Evolutionary conservation across 768 basidiomycete species (phyloP).

Genomic region (Suillus fuscotomentosus): DNA sequence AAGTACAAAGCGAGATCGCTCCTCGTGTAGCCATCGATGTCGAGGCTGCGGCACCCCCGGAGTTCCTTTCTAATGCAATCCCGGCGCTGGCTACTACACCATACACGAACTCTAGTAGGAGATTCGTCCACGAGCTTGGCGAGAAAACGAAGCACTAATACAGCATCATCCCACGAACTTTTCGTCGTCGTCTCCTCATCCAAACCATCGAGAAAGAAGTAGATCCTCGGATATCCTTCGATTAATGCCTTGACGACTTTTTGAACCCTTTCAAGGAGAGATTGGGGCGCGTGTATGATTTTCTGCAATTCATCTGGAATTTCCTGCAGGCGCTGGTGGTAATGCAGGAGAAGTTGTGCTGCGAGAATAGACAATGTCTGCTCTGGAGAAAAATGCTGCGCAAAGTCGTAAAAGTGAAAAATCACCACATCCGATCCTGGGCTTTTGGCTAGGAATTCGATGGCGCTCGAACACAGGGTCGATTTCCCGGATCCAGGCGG

Average conservation of each 20-base stretch:
- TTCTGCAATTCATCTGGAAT: too few relatives aligned
- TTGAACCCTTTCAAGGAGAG: constrained; percentile 10
- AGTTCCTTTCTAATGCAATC: constrained; percentile 5
- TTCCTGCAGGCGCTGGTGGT: too few relatives aligned
- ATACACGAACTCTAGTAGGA: constrained; percentile 19
- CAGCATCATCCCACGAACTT: constrained; percentile 17
- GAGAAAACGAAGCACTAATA: constrained; percentile 14
- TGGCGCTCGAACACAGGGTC: neutral
- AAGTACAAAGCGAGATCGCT: constrained; percentile 11
- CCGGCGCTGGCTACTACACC: constrained; percentile 24
- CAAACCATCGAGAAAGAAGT: constrained; percentile 28
- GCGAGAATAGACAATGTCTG: too few relatives aligned
- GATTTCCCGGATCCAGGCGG: neutral
- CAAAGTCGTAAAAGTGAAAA: neutral
- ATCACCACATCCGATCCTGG: neutral
- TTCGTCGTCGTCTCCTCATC: constrained; percentile 21
- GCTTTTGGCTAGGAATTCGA: neutral
- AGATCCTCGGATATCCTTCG: constrained; percentile 8
- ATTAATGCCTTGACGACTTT: constrained; percentile 18
- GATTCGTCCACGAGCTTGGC: constrained; percentile 9
- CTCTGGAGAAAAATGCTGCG: neutral
- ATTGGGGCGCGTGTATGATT: neutral
- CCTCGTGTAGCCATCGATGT: too few relatives aligned
- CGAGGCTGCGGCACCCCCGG: neutral
- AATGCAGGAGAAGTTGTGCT: too few relatives aligned